Conservation (phyloP, 306 rosid genomes). For the Trifolium repens region DNA sequence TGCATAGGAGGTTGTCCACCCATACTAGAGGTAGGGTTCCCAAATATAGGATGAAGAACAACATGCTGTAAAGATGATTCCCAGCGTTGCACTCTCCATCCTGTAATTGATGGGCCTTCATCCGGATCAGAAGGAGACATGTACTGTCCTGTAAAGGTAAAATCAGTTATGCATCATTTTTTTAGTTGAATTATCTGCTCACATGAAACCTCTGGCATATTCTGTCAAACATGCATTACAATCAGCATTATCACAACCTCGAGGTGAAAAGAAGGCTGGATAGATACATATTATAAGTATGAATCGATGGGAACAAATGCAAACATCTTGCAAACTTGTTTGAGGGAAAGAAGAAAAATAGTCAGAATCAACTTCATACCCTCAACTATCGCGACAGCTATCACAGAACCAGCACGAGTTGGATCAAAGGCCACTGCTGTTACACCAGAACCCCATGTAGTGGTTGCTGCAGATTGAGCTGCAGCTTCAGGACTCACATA, state of each 20-base stretch:
- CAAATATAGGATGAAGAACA: slow-evolving; percentile 98
- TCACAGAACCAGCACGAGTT: slow-evolving; percentile 94
- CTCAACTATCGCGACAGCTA: slow-evolving; percentile 93
- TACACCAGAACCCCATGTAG: slow-evolving; percentile 99
- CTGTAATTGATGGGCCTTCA: slow-evolving; percentile 97
- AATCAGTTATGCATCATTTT: slow-evolving; percentile 41
- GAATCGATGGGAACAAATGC: slow-evolving; percentile 10
- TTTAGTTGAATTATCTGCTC: slow-evolving; percentile 17
- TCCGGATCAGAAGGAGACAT: slow-evolving; percentile 99
- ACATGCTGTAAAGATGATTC: slow-evolving; percentile 93
- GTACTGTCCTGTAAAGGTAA: slow-evolving; percentile 82
- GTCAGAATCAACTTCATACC: slow-evolving; percentile 57
- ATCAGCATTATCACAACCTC: slow-evolving; percentile 27
- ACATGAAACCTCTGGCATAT: slow-evolving; percentile 27
- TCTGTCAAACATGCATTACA: slow-evolving; percentile 29
- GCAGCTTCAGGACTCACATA: slow-evolving; percentile 98
- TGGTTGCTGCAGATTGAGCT: slow-evolving; percentile 95
- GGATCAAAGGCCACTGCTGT: slow-evolving; percentile 99
- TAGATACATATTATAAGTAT: slow-evolving; percentile 5
- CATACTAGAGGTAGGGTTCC: slow-evolving; percentile 88
- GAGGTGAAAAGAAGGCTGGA: slow-evolving; percentile 29
- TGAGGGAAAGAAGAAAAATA: slow-evolving; percentile 1
- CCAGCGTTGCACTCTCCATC: slow-evolving; percentile 99
- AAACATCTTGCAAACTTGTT: slow-evolving; percentile 28
- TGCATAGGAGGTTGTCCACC: slow-evolving; percentile 98